These are phyloP conservation scores for Eucalyptus curtisii DNA, from an alignment of 345 rosid species.

Conservation along the genomic window DNA sequence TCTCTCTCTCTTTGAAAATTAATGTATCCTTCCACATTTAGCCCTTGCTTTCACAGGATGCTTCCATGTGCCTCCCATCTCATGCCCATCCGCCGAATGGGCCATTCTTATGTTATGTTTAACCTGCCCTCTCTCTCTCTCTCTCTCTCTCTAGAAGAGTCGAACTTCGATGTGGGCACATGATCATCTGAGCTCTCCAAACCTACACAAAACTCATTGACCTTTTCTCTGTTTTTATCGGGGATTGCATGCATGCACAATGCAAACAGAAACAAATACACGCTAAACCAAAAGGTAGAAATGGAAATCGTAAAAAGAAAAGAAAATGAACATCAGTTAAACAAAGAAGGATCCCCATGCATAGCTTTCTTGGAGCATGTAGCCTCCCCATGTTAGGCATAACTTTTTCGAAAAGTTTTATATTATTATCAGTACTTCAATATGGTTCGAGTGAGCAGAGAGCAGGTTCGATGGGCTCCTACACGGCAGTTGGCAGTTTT, in stretches of 20 bases:
- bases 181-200: background rate
- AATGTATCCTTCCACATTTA: background rate
- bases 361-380: background rate
- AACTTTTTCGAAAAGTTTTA: background rate
- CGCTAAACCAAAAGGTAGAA: background rate
- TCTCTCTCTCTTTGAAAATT: background rate
- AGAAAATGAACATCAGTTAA: background rate
- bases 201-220: background rate
- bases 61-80: background rate
- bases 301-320: background rate
- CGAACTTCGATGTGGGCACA: background rate
- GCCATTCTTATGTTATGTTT: background rate
- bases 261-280: background rate
- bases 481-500: constrained; percentile 22
- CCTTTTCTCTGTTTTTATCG: background rate
- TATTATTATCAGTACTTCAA: background rate
- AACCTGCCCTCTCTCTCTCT: background rate
- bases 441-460: background rate
- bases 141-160: background rate
- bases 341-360: background rate
- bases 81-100: background rate
- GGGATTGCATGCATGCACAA: background rate
- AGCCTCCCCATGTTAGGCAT: background rate
- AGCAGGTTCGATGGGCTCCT: background rate
- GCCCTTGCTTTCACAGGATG: background rate